Evolutionary conservation across 768 basidiomycete species (phyloP).

Genomic region (Auriculariales sp.): DNA sequence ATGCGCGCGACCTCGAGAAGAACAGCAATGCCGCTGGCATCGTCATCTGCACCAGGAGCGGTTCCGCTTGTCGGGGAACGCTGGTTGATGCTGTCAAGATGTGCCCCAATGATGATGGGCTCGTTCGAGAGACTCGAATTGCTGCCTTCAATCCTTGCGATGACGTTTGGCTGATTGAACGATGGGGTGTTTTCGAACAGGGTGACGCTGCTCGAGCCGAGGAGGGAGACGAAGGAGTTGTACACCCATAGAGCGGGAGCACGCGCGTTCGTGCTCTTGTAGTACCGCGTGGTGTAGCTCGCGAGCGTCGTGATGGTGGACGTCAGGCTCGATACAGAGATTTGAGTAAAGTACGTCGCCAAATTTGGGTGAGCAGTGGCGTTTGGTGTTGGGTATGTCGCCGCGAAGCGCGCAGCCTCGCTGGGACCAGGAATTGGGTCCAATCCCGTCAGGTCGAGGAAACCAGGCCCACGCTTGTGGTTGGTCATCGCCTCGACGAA

Average conservation of each 20-base stretch:
- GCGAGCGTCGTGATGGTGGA: background rate
- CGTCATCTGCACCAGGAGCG: constrained; percentile 1
- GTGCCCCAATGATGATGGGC: constrained; percentile 1
- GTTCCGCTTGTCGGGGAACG: background rate
- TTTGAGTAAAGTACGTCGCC: background rate
- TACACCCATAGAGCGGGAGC: background rate
- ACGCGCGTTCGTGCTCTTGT: constrained; percentile 1
- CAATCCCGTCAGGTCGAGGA: background rate
- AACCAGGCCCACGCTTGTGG: background rate
- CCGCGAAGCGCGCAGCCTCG: background rate
- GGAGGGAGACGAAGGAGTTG: background rate
- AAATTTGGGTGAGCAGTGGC: background rate
- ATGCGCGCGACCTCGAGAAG: background rate
- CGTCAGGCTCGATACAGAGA: background rate
- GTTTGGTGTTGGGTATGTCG: background rate
- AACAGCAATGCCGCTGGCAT: constrained; percentile 3
- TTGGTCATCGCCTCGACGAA: background rate
- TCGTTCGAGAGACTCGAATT: background rate
- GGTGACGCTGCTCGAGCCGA: background rate
- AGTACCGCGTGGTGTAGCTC: constrained; percentile 2
- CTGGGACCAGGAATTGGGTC: background rate
- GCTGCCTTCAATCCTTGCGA: background rate
- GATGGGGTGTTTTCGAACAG: background rate
- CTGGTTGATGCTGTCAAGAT: constrained; percentile 2
- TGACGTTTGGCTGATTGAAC: background rate